These are phyloP conservation scores for Teratosphaeria zuluensis DNA, from an alignment of 2,329 filamentous ascomycete species.

Conservation along the genomic window DNA sequence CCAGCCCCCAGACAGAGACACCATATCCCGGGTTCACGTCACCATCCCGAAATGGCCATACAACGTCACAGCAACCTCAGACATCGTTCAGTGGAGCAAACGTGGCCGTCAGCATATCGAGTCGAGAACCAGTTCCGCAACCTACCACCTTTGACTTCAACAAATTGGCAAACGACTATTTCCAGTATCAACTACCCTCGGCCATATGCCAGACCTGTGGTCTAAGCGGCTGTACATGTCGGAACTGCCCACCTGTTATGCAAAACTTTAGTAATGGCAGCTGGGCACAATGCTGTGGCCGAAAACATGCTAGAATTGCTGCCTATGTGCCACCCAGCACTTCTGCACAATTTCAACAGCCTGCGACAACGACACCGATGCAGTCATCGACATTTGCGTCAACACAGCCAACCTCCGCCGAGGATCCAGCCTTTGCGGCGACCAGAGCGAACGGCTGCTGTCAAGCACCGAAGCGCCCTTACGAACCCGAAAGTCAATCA, in stretches of 20 bases:
- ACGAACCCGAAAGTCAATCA: background rate
- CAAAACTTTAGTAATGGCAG: constrained; percentile 20
- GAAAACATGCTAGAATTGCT: constrained; percentile 21
- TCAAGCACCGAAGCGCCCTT: background rate
- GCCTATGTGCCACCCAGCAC: constrained; percentile 10
- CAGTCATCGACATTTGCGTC: background rate
- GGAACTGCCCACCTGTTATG: constrained; percentile 24
- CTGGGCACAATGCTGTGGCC: constrained; percentile 25
- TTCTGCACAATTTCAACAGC: background rate
- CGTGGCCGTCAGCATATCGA: background rate
- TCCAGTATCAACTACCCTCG: constrained; percentile 21
- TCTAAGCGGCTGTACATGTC: constrained; percentile 23
- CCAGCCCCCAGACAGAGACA: constrained; percentile 7
- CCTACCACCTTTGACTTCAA: constrained; percentile 14
- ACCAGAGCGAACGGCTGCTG: background rate
- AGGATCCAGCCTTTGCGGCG: background rate
- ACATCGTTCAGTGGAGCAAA: background rate
- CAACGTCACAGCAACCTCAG: background rate
- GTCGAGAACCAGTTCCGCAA: background rate
- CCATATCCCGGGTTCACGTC: background rate
- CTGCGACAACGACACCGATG: background rate
- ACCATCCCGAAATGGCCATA: background rate
- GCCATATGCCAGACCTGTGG: constrained; percentile 27
- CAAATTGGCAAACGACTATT: constrained; percentile 18
- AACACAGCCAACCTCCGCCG: background rate